Evolutionary conservation across 2,329 filamentous ascomycete species (phyloP).

Genomic region (Pseudogymnoascus pannorum): DNA sequence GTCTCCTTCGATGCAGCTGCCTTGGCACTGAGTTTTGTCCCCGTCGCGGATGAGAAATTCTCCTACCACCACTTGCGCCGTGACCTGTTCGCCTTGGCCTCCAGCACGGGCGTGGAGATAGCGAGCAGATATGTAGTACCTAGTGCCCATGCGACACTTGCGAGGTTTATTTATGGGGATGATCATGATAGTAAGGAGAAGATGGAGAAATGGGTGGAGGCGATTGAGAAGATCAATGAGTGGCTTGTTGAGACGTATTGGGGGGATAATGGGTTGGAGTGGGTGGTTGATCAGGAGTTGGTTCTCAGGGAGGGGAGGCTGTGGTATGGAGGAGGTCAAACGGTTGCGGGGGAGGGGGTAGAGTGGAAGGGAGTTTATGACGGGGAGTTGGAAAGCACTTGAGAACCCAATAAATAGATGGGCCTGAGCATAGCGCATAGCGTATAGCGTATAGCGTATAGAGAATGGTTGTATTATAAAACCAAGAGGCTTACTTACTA

Average conservation of each 20-base stretch:
- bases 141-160: slow-evolving; percentile 83
- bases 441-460: no score
- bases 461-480: neutral
- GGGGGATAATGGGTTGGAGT: neutral
- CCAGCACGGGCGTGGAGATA: slow-evolving; percentile 58
- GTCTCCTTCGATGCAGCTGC: slow-evolving; percentile 81
- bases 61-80: slow-evolving; percentile 87
- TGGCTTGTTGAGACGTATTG: slow-evolving; percentile 38
- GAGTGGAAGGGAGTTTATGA: slow-evolving; percentile 1
- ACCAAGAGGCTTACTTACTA: neutral
- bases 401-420: neutral
- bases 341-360: slow-evolving; percentile 35
- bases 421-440: no score
- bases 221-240: slow-evolving; percentile 68
- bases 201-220: slow-evolving; percentile 55
- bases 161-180: slow-evolving; percentile 62
- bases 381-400: neutral
- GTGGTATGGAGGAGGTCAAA: slow-evolving; percentile 83
- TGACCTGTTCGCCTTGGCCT: slow-evolving; percentile 61
- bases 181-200: slow-evolving; percentile 50
- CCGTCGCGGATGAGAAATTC: slow-evolving; percentile 60
- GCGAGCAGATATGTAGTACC: slow-evolving; percentile 80
- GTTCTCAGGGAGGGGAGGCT: slow-evolving; percentile 67
- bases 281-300: slow-evolving; percentile 32
- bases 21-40: slow-evolving; percentile 79